These are phyloP conservation scores for Phytophthora podocarpi DNA, from an alignment of 352 stramenopile genomes.

Conservation along the genomic window DNA sequence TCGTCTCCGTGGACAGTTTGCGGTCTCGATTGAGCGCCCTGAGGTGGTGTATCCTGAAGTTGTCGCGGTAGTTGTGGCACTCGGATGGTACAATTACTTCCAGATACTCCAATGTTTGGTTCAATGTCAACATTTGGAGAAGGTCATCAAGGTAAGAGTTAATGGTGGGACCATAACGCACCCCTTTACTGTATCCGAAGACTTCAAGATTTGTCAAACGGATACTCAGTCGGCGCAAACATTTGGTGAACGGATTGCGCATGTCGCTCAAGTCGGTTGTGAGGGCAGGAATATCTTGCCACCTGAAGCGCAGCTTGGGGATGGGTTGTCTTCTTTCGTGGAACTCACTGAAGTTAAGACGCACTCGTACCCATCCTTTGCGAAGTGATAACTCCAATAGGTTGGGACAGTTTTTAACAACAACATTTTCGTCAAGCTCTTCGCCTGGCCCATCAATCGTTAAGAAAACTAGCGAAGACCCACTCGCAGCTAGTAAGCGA, in stretches of 20 bases:
- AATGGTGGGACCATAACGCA: neutral
- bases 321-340: neutral
- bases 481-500: neutral
- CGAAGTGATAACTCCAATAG: slow-evolving; percentile 4
- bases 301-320: slow-evolving; percentile 3
- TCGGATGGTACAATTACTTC: slow-evolving; percentile 6
- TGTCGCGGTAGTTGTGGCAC: slow-evolving; percentile 6
- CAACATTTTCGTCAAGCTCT: slow-evolving; percentile 7
- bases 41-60: slow-evolving; percentile 11
- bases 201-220: slow-evolving; percentile 5
- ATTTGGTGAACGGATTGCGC: slow-evolving; percentile 7
- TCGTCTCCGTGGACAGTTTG: neutral
- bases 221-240: slow-evolving; percentile 1
- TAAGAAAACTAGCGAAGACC: slow-evolving; percentile 9
- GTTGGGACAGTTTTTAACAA: slow-evolving; percentile 13
- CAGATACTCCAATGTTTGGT: slow-evolving; percentile 15
- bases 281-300: slow-evolving; percentile 7
- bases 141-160: slow-evolving; percentile 6
- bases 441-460: neutral
- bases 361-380: slow-evolving; percentile 3
- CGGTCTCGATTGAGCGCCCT: neutral
- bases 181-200: neutral
- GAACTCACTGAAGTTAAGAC: slow-evolving; percentile 18
- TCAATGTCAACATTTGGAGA: slow-evolving; percentile 8
- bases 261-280: slow-evolving; percentile 1